Base-by-base conservation (phyloP, 2,329 filamentous ascomycete genomes). In the Colletotrichum theobromicola region DNA sequence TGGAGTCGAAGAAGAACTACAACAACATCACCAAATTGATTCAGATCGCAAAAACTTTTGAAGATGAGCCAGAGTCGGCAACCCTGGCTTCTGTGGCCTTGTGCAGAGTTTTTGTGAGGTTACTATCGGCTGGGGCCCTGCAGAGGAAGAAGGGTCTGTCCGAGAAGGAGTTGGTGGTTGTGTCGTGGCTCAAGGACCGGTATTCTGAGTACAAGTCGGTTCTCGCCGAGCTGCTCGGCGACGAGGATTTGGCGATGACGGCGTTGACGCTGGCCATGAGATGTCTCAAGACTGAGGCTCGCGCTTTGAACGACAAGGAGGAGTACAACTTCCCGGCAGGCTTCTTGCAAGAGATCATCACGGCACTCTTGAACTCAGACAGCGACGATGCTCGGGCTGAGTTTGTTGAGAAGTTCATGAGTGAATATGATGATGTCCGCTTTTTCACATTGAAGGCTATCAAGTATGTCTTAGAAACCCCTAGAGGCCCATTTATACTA, bases 1-100 rank as follows among this genome's bases (percentile, higher is more conserved):
- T 95, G 76, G 93, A 97, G 83, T 98, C 95, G 64, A 94, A 92
- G 80, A 95, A 95, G 83, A 91, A 98, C 84, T 98, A 97, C 88
- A 98, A 98, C 87, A 95, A 98, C 81, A 96, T 98, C 80, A 89
- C 91, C 9, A 90, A 89, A 13, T 85, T 98, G 46, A 87, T 98
- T 60, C 88, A 89, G 55, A 89, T 79, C 18, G 83, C 84, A 58
- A 92, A 79, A 84, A 91, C 46, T 82, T 82, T 80, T 64, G 83
- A 88, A 4, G 82, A 86, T 24, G 86, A 89, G 21, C 83, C 87
- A 3, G 90, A 93, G 57, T 87, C 90, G 5, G 88, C 90, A 13
- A 86, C 94, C 61, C 85, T 94, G 37, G 94, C 95, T 0, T 91
- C 93, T 0, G 93, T 98, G 24, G 93, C 96, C 3, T 88, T 98